These are phyloP conservation scores for Forsythia viridissima DNA, from an alignment of 257 asterid genomes.

Conservation along the genomic window DNA sequence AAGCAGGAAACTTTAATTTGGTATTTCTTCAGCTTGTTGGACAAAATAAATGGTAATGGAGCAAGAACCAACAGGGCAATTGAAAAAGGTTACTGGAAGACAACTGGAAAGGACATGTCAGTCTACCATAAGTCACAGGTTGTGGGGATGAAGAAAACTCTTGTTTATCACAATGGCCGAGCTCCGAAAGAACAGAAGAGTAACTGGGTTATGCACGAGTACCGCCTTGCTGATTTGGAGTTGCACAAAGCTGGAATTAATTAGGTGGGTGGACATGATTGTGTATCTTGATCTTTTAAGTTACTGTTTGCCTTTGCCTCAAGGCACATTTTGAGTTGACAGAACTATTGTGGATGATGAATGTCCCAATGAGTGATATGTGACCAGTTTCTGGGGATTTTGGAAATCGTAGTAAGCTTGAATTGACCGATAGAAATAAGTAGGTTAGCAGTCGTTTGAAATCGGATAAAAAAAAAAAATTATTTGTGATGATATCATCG, in stretches of 20 bases:
- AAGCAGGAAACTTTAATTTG: conserved; percentile 25
- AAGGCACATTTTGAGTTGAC: neutral
- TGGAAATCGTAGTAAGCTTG: neutral
- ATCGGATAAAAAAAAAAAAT: neutral
- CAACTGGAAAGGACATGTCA: conserved; percentile 90
- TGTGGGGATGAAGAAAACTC: conserved; percentile 97
- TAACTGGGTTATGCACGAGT: conserved; percentile 98
- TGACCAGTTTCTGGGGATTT: neutral
- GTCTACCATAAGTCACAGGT: conserved; percentile 63
- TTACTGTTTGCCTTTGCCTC: neutral
- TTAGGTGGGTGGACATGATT: conserved; percentile 57
- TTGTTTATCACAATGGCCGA: conserved; percentile 85
- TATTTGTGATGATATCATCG: neutral
- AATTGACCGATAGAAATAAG: neutral
- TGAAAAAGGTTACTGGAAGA: conserved; percentile 90
- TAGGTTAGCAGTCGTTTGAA: neutral
- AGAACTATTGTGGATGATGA: conserved; percentile 1
- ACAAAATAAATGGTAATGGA: conserved; percentile 88
- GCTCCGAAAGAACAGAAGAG: conserved; percentile 90
- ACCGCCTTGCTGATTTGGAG: conserved; percentile 74
- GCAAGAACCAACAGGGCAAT: conserved; percentile 89
- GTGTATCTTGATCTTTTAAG: neutral
- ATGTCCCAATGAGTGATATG: neutral
- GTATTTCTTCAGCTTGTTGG: conserved; percentile 86
- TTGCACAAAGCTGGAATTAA: conserved; percentile 65